Base-by-base conservation (phyloP, 495 filamentous ascomycete species). In the Rhypophila decipiens region DNA sequence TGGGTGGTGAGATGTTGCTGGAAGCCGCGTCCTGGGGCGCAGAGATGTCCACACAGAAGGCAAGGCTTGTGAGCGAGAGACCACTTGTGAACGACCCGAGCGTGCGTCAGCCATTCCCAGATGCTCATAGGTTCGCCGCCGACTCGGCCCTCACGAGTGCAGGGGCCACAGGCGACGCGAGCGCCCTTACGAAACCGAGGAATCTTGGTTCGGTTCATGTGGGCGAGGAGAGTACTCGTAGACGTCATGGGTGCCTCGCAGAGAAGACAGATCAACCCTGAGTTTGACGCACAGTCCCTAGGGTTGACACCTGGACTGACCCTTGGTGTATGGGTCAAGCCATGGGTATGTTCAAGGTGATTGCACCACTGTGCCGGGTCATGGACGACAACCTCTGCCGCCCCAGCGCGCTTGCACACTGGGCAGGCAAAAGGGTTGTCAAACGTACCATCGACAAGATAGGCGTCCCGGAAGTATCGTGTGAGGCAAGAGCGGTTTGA, bases 131-230 rank as follows among this genome's bases (percentile, higher is more conserved):
- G 47, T n/a, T 49, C 24, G 22, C 24, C 39, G 27, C 34, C 24
- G 38, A 43, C 47, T 37, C 24, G 39, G 47, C 47, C 47, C n/a
- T 49, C 24, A 43, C 39, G 37, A 49, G 47, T 43, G 39, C 31
- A 49, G 39, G 47, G 24, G 33, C 39, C 12, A 49, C 18, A 49
- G 39, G 29, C 11, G 39, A 49, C 29, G 21, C 12, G 12, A 38
- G 36, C 37, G 47, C 15, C 15, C 47, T 49, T 38, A 43, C 39
- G 13, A 43, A 34, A 49, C 47, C 39, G 39, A 49, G 39, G 39
- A 49, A 49, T 49, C 40, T 49, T 39, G 39, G 31, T 49, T 20
- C 39, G 39, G 22, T 49, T 49, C 37, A 49, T 49, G 24, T 49
- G 24, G 39, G 37, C 39, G 29, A 49, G 39, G 38, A 49, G 39